phyloP scores from a whole-genome alignment of 2,329 filamentous ascomycete genomes.

The Lachnellula arida region DNA sequence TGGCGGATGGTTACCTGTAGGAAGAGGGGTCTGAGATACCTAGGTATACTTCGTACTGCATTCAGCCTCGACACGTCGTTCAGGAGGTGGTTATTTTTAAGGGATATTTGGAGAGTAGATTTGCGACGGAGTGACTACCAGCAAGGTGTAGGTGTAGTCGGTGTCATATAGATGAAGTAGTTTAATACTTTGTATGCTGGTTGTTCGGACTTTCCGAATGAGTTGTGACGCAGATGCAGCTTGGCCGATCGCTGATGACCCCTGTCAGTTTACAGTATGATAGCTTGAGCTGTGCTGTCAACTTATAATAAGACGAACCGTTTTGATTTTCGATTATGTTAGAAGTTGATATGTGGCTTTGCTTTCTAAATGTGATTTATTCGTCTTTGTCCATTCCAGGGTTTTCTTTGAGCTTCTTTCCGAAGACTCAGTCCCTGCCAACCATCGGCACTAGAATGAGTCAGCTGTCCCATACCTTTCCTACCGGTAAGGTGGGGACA shows the following conservation, averaged over 20 bases:
- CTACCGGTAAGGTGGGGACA: background rate
- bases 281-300: too few relatives aligned
- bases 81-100: background rate
- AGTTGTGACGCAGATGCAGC: background rate
- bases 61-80: background rate
- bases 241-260: background rate
- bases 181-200: background rate
- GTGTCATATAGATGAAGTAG: background rate
- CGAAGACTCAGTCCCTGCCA: background rate
- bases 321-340: too few relatives aligned
- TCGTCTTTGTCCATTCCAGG: background rate
- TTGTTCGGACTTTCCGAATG: background rate
- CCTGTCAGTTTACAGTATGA: background rate
- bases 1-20: background rate
- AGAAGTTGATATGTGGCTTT: background rate
- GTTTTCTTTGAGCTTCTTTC: constrained; percentile 2
- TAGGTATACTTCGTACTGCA: background rate
- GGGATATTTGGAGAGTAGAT: too few relatives aligned
- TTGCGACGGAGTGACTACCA: too few relatives aligned
- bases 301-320: too few relatives aligned
- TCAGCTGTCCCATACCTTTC: too few relatives aligned
- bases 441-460: too few relatives aligned
- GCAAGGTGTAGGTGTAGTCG: too few relatives aligned
- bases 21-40: constrained; percentile 5
- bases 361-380: background rate